Conservation (phyloP, 805 yeast species). For the Nakazawaea ambrosiae region DNA sequence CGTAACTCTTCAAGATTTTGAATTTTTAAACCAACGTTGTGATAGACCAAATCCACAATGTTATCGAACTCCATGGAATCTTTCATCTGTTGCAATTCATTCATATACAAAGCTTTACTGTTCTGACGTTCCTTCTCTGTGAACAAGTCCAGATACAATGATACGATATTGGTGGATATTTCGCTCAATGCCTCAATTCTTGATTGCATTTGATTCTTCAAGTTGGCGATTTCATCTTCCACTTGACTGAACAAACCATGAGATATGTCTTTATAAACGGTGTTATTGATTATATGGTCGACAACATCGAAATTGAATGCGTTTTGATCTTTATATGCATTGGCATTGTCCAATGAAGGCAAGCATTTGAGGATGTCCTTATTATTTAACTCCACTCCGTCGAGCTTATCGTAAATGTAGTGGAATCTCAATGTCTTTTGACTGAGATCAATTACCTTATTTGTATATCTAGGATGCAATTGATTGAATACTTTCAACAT, state of each 20-base stretch:
- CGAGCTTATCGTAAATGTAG: conserved; percentile 15
- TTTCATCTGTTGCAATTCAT: conserved; percentile 5
- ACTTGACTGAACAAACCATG: conserved; percentile 19
- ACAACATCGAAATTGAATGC: conserved; percentile 14
- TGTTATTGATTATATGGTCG: conserved; percentile 20
- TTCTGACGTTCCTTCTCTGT: conserved; percentile 12
- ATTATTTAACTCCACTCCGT: conserved; percentile 11
- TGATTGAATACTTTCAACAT: conserved; percentile 9
- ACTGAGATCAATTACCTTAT: conserved; percentile 18
- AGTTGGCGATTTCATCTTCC: conserved; percentile 21
- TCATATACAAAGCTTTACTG: conserved; percentile 6
- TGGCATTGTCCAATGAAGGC: conserved; percentile 19
- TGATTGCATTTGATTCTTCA: conserved; percentile 18
- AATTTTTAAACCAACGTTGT: conserved; percentile 19
- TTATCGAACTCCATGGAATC: conserved; percentile 11
- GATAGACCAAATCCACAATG: conserved; percentile 14
- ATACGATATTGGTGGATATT: conserved; percentile 8
- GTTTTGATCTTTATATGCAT: conserved; percentile 5
- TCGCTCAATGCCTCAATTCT: conserved; percentile 17
- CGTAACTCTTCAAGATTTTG: conserved; percentile 13
- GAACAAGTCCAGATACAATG: conserved; percentile 4
- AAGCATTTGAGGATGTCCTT: conserved; percentile 15
- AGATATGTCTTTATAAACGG: conserved; percentile 20
- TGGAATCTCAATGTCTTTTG: conserved; percentile 19
- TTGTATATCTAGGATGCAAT: conserved; percentile 18